phyloP scores from a whole-genome alignment of 371 early-diverging fungal genomes.

The Entomophthora muscae region DNA sequence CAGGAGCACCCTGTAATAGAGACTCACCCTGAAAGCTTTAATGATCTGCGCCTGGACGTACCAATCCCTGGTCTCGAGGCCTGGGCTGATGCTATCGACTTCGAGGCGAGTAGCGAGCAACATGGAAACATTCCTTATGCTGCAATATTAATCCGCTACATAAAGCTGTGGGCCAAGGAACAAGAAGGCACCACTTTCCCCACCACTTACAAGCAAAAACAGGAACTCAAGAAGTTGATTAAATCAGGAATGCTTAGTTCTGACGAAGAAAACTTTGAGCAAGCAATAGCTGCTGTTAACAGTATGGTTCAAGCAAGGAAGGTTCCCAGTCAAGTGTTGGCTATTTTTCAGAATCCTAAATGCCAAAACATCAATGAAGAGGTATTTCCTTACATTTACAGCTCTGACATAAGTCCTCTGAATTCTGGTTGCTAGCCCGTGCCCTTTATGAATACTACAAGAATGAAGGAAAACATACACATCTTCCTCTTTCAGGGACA shows the following conservation, averaged over 20 bases:
- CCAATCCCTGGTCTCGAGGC: conserved; percentile 56
- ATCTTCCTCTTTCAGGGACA: conserved; percentile 65
- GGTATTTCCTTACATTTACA: conserved; percentile 14
- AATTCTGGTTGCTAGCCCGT: conserved; percentile 71
- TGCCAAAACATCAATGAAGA: conserved; percentile 25
- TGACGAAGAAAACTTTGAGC: conserved; percentile 77
- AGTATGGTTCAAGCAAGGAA: conserved; percentile 10
- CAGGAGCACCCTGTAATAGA: conserved; percentile 75
- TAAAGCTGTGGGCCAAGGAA: conserved; percentile 42
- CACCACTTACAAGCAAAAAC: conserved; percentile 33
- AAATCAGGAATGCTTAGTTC: conserved; percentile 26
- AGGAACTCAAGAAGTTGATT: conserved; percentile 42
- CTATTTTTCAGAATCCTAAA: conserved; percentile 28
- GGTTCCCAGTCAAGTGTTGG: conserved; percentile 27
- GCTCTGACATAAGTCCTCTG: conserved; percentile 29
- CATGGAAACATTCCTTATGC: conserved; percentile 72
- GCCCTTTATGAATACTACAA: conserved; percentile 63
- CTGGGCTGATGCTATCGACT: conserved; percentile 21
- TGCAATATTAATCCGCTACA: conserved; percentile 51
- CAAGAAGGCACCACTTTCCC: conserved; percentile 34
- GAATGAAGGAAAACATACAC: conserved; percentile 42
- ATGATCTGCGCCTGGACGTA: conserved; percentile 62
- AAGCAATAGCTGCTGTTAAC: conserved; percentile 42
- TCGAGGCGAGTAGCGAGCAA: conserved; percentile 31
- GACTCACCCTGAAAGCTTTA: conserved; percentile 56